These are phyloP conservation scores for Xylaria sp. DNA, from an alignment of 2,329 filamentous ascomycete species.

Conservation along the genomic window DNA sequence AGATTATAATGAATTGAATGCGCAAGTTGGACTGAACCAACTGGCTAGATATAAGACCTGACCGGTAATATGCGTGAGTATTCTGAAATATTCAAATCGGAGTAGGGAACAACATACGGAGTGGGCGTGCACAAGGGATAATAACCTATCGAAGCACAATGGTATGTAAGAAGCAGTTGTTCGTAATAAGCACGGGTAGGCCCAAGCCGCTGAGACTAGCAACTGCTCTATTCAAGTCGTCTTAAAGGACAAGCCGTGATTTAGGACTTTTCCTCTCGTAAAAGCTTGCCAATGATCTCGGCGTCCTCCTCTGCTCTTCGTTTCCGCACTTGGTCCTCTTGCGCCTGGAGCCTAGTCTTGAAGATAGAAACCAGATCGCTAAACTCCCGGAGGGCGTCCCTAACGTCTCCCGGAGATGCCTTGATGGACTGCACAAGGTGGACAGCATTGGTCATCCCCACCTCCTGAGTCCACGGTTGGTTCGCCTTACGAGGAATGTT, in stretches of 20 bases:
- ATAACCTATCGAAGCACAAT: background rate
- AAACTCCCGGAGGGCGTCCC: constrained; percentile 71
- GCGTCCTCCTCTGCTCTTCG: constrained; percentile 61
- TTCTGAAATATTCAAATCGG: background rate
- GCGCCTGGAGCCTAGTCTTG: constrained; percentile 46
- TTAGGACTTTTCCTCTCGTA: constrained; percentile 37
- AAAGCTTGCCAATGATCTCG: constrained; percentile 45
- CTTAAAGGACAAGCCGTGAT: background rate
- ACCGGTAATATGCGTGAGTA: background rate
- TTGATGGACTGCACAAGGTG: constrained; percentile 64
- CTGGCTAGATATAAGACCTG: background rate
- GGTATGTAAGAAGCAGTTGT: background rate
- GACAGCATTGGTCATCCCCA: constrained; percentile 67
- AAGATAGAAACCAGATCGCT: constrained; percentile 66
- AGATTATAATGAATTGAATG: background rate
- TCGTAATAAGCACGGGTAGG: background rate
- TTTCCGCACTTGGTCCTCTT: constrained; percentile 55
- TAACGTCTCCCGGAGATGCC: constrained; percentile 62
- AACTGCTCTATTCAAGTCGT: background rate
- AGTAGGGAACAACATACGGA: constrained; percentile 6
- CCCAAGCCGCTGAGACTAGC: background rate
- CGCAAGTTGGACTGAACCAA: background rate
- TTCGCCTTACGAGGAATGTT: constrained; percentile 40
- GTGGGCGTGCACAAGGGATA: background rate
- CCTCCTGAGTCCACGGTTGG: constrained; percentile 66